Evolutionary conservation across 139 green algal species (phyloP), one percentile per base, ranked within the genome.

Genomic region (Chlorella sp.): DNA sequence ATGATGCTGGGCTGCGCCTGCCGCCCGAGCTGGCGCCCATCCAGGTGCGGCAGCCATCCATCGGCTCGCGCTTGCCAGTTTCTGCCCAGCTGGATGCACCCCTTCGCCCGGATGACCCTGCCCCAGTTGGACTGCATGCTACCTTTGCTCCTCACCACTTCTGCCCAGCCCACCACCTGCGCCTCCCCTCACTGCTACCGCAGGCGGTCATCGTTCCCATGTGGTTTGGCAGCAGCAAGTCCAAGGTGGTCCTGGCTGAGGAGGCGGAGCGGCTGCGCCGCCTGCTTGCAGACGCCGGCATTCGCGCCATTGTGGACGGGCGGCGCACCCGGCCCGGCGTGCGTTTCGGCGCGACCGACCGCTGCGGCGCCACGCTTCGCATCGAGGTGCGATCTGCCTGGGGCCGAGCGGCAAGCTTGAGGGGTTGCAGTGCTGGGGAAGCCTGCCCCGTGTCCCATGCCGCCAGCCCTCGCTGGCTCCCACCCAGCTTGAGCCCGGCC

Each of bases 321-420:
- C 80, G 88, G 87, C 54, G 86, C 91, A 28, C 86, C 86, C 48
- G 94, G 0, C 96, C 76, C 38, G 97, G 95, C 51, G 98, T 90
- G 89, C 98, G 97, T 81, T 99, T 96, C 89, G 97, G 96, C 85
- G 90, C 94, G 87, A 98, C 92, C 89, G 97, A 99, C 89, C 94
- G 98, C 92, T 96, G 95, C 90, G 92, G 92, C 20, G 93, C 94
- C 36, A 95, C 93, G 17, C 82, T 97, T 78, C 88, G 93, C 2
- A 82, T 98, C 7, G 96, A 99, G 91, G 91, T 82, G 76, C 30
- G 76, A 24, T 2, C 14, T 60, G 51, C 13, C 0, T 20, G 38
- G 30, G 48, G 75, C 32, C 16, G 16, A 62, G 44, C 38, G 16
- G 67, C 34, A 43, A 16, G 67, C 17, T 20, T 24, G 26, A 44